Evolutionary conservation across 495 filamentous ascomycete genomes (phyloP).

Genomic region (Alectoria sarmentosa): DNA sequence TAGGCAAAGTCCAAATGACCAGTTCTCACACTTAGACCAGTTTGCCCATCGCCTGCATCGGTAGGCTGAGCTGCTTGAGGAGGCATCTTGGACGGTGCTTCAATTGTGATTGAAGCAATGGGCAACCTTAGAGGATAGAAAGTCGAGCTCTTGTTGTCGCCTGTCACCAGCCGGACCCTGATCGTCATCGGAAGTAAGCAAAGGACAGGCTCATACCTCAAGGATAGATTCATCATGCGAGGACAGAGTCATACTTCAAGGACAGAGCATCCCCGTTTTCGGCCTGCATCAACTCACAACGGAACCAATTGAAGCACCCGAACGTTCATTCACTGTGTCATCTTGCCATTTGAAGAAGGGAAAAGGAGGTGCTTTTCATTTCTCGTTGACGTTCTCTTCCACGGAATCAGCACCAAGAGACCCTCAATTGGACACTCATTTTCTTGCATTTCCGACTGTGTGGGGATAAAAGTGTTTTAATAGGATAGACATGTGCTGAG

Average conservation of each 20-base stretch:
- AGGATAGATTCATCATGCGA: neutral
- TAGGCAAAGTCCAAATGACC: neutral
- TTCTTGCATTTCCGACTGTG: neutral
- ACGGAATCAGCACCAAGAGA: neutral
- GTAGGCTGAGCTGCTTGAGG: constrained; percentile 8
- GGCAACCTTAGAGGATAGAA: neutral
- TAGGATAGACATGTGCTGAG: too few species aligned
- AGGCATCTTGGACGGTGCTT: constrained; percentile 13
- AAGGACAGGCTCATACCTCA: neutral
- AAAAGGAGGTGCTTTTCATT: neutral
- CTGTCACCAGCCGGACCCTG: constrained; percentile 2
- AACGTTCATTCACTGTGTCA: neutral
- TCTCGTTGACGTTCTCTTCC: neutral
- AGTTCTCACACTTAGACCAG: constrained; percentile 18
- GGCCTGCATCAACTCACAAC: neutral
- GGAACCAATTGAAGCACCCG: neutral
- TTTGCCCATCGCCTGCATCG: constrained; percentile 6
- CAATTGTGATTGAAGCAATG: neutral
- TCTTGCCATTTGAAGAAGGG: neutral
- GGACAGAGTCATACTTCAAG: neutral
- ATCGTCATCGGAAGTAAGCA: neutral
- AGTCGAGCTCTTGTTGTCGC: neutral
- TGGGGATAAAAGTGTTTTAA: neutral
- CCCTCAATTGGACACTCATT: neutral
- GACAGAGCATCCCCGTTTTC: neutral